These are phyloP conservation scores for Acanthamoeba rhysodes DNA, from an alignment of 208 protist species.

Conservation along the genomic window DNA sequence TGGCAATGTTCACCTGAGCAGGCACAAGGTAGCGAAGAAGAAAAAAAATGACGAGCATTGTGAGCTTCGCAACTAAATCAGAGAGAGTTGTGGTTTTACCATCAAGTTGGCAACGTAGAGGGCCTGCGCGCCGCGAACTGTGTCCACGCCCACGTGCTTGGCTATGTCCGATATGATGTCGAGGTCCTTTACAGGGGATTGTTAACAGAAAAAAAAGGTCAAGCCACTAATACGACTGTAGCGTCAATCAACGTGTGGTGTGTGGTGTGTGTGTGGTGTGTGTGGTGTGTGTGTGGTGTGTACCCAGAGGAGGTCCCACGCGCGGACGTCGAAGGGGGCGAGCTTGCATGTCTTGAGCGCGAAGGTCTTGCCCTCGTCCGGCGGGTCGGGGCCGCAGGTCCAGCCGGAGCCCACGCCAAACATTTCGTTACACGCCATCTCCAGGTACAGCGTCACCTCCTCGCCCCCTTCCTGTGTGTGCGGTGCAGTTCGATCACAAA, in stretches of 20 bases:
- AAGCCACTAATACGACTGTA: too few species aligned
- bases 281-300: background rate
- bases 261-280: background rate
- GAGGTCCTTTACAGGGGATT: constrained; percentile 17
- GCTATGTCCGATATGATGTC: constrained; percentile 45
- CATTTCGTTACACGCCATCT: constrained; percentile 89
- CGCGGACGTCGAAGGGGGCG: constrained; percentile 81
- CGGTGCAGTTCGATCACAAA: background rate
- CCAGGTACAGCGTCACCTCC: constrained; percentile 72
- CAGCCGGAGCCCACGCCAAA: constrained; percentile 85
- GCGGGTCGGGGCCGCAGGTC: constrained; percentile 79
- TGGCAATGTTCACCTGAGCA: background rate
- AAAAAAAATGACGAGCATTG: background rate
- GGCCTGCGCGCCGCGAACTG: constrained; percentile 37
- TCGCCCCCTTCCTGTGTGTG: background rate
- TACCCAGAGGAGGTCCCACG: constrained; percentile 77
- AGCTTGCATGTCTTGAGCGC: constrained; percentile 77
- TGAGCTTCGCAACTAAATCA: background rate
- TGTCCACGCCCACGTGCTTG: constrained; percentile 41
- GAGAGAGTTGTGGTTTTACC: constrained; percentile 46
- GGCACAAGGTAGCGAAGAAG: background rate
- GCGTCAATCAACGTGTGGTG: too few species aligned
- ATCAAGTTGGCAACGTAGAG: constrained; percentile 82
- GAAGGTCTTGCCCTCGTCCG: constrained; percentile 79
- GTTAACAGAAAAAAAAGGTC: background rate